phyloP scores from a whole-genome alignment of 2,329 filamentous ascomycete species.

The Alternaria infectoria region DNA sequence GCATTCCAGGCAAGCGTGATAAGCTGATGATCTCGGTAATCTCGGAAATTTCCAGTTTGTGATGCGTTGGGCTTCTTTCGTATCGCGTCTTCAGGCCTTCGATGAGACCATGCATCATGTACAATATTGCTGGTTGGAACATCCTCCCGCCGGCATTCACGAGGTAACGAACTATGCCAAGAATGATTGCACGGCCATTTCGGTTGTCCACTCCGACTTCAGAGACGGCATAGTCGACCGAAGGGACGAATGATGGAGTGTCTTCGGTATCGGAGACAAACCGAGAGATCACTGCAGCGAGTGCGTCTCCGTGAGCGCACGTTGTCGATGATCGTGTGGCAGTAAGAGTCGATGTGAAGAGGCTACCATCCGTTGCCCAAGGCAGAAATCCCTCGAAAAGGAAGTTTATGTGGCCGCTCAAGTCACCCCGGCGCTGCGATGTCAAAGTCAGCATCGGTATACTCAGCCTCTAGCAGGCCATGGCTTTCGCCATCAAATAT shows the following conservation, averaged over 20 bases:
- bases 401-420: conserved; percentile 32
- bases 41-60: conserved; percentile 16
- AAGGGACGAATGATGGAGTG: neutral
- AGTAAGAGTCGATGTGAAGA: conserved; percentile 51
- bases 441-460: neutral
- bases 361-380: conserved; percentile 54
- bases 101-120: conserved; percentile 52
- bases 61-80: neutral
- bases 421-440: conserved; percentile 3
- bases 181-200: conserved; percentile 28
- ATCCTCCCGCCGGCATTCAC: conserved; percentile 42
- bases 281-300: conserved; percentile 45
- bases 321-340: conserved; percentile 33
- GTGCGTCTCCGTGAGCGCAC: conserved; percentile 51
- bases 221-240: neutral
- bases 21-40: conserved; percentile 45
- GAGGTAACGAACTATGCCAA: conserved; percentile 45
- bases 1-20: conserved; percentile 47
- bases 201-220: conserved; percentile 7
- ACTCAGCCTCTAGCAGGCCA: neutral
- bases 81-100: conserved; percentile 33
- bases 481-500: neutral
- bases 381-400: conserved; percentile 52
- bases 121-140: conserved; percentile 52
- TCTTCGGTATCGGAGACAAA: conserved; percentile 31